Base-by-base conservation (phyloP, 176 grass and related monocot species). In the Lolium perenne region DNA sequence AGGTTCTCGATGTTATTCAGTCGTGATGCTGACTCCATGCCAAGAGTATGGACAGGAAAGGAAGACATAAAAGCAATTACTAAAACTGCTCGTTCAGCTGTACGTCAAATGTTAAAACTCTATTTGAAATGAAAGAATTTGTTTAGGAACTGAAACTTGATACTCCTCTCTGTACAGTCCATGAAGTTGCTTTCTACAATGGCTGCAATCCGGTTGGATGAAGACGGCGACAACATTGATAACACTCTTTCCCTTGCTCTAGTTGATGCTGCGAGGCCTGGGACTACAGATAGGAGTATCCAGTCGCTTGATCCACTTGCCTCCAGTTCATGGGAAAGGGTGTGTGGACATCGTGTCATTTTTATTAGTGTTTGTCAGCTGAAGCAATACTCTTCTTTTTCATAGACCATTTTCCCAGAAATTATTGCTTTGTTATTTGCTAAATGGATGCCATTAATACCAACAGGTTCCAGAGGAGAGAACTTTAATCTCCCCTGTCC, bases 11-110 rank as follows among this genome's bases (percentile, higher is more conserved):
- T 83, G 69, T 89, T 99, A 71, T 99, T 99, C 74, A 94, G 92
- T 73, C 92, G 87, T 17, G 97, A 99, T 90, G 85, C 88, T 78
- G 97, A 99, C 68, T 98, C 96, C 2, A 99, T 99, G 94, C 97
- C 94, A 73, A 91, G 97, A 80, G 85, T 99, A 60, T 99, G 97
- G 97, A 97, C 97, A 43, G 97, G 97, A 81, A 99, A 97, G 61
- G 97, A 99, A 87, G 97, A 99, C 81, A 96, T 99, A 54, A 99
- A 92, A 91, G 84, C 97, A 55, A 99, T 99, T 56, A 99, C 97
- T 72, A 99, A 99, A 94, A 81, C 90, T 57, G 94, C 97, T 81
- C 94, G 94, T 38, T 94, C 94, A 88, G 90, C 85, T 56, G 97
- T 99, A 99, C 29, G 90, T 67, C 67, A 60, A 58, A 58, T 81